Percentiles rank a stretch among this genome's conserved stretches.
Conservation (phyloP, 495 filamentous ascomycete species). For the Peziza echinospora region DNA sequence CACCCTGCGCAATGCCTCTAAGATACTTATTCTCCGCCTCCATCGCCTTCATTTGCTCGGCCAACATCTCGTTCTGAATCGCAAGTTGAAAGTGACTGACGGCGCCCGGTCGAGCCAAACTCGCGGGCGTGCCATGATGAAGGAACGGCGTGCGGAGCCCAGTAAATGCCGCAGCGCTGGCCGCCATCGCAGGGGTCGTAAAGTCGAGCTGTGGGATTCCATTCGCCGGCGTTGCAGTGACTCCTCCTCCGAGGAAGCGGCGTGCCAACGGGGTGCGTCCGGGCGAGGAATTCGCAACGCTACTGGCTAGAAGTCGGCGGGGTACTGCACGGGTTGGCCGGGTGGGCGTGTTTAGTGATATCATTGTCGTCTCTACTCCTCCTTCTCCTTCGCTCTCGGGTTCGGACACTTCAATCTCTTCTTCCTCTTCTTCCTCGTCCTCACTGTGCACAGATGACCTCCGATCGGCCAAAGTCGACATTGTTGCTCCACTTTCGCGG, state of each 20-base stretch:
- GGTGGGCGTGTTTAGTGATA: neutral
- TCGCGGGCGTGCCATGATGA: neutral
- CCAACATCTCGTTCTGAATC: conserved; percentile 10
- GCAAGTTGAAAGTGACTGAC: conserved; percentile 7
- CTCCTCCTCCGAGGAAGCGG: neutral
- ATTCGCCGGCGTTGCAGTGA: neutral
- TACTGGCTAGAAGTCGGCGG: neutral
- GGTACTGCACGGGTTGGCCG: neutral
- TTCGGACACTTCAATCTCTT: conserved; percentile 1
- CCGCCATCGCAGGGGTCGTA: neutral
- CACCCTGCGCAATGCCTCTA: conserved; percentile 8
- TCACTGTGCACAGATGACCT: neutral
- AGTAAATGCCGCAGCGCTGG: neutral
- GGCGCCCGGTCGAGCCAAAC: neutral
- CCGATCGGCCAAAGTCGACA: no score
- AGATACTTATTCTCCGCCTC: conserved; percentile 15
- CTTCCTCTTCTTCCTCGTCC: conserved; percentile 4
- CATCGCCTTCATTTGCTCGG: conserved; percentile 11
- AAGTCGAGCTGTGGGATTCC: neutral
- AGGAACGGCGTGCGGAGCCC: neutral
- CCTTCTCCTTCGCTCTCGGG: neutral
- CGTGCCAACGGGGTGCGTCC: neutral
- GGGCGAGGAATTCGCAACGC: neutral
- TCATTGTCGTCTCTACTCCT: neutral
- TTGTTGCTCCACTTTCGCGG: neutral